Evolutionary conservation across 2,329 filamentous ascomycete species (phyloP), one percentile per base, ranked within the genome.

Genomic region (Calonectria fujianensis): DNA sequence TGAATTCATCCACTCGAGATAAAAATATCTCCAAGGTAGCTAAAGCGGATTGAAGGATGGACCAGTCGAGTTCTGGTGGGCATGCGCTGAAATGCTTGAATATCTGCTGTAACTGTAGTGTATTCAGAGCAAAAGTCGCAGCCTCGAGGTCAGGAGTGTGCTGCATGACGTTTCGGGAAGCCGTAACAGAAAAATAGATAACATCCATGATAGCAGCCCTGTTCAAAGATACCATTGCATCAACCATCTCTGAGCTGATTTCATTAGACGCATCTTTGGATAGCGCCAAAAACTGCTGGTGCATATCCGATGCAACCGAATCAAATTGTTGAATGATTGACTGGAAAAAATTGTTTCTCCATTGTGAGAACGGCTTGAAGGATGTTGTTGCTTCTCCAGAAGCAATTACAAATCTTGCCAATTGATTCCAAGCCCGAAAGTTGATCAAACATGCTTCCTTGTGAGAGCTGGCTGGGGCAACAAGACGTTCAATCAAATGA

Each of bases 381-480:
- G 88, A 86, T 37, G 85, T 86, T 20, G 89, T 89, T 2, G 85
- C 83, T 52, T 86, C 84, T 11, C 86, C 86, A 0, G 84, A 86
- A 0, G 88, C 86, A 7, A 92, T 85, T 31, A 93, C 82, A 78
- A 92, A 94, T 24, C 89, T 88, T 2, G 91, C 88, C 35, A 94
- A 85, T 76, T 93, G 91, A 69, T 85, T 88, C 92, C 92, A 94
- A 10, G 92, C 89, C 63, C 90, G 88, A 20, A 94, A 80, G 74
- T 90, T 93, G 77, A 93, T 92, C 37, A 92, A 83, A 78, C 91
- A 93, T 3, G 92, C 92, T 81, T 93, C 91, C 77, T 92, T 93
- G 80, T 94, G 93, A 13, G 92, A 93, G 71, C 85, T 90, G 27
- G 87, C 88, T 0, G 92, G 90, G 24, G 85, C 82, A 4, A 94